Base-by-base conservation (phyloP, 225 moss, liverwort and hornwort genomes). In the Ulota crispa region DNA sequence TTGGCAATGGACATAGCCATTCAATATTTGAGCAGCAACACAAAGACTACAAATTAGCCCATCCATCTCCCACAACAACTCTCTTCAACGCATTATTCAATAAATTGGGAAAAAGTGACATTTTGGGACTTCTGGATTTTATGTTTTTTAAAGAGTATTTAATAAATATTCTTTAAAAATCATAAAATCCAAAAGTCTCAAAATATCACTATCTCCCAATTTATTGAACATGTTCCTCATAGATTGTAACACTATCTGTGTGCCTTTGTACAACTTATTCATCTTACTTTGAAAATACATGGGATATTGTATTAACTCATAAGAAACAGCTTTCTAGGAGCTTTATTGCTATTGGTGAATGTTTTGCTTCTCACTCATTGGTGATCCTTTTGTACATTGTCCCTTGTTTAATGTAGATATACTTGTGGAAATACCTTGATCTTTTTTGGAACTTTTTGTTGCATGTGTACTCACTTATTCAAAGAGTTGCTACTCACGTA, bases 1-100 rank as follows among this genome's bases (percentile, higher is more conserved):
- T 6, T 83, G 39, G 83, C 36, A 8, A 34, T 84, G n/a, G 69
- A 63, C 8, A 61, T 84, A 4, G 73, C 30, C 21, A 30, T 84
- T 31, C 56, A 24, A 1, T 78, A 70, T 45, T 5, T 81, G 3
- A 64, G 20, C 31, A 73, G 8, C 0, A 6, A 81, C 31, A 39
- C 50, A 0, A 77, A 67, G 55, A 32, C 1, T 7, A 1, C 1
- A 5, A 6, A 16, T 52, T 9, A 1, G 26, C 43, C 10, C 26
- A 70, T 43, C 19, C 30, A 26, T 30, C 39, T 52, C 30, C 18
- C 78, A 20, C 78, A 42, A 55, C 50, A 72, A 20, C 50, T 54
- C 53, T n/a, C n/a, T 14, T 30, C 69, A 71, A 36, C 36, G 7
- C 7, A 7, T 36, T 36, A 36, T 36, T 36, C 36, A 36, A 36